Percentiles rank a stretch among this genome's conserved stretches.
Evolutionary conservation across 768 basidiomycete genomes (phyloP).

Genomic region (Harrya chromipes): DNA sequence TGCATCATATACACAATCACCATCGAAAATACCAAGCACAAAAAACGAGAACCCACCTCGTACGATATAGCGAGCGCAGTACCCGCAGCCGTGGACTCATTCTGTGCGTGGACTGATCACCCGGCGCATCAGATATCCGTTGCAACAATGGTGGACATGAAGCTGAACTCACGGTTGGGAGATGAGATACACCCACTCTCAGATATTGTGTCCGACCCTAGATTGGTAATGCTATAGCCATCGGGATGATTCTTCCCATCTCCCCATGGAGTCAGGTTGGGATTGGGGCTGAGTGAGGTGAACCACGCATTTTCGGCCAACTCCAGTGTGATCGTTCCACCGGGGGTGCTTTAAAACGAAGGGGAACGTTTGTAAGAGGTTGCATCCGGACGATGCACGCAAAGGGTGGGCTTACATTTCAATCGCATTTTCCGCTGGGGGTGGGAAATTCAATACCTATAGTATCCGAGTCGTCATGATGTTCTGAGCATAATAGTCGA

Average conservation of each 20-base stretch:
- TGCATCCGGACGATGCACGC: background rate
- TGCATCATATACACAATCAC: too few relatives aligned
- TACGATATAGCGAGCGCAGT: constrained; percentile 11
- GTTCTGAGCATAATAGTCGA: background rate
- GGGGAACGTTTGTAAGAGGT: background rate
- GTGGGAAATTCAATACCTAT: constrained; percentile 3
- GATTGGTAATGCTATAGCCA: background rate
- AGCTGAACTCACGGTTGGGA: constrained; percentile 15
- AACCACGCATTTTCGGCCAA: constrained; percentile 2
- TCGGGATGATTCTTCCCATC: too few relatives aligned
- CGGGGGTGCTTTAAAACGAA: constrained; percentile 3
- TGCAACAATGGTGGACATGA: background rate
- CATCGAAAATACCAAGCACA: background rate
- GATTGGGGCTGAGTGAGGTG: background rate
- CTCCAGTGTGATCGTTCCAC: background rate
- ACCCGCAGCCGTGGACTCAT: constrained; percentile 7
- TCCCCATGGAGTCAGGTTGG: too few relatives aligned
- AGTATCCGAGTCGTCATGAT: background rate
- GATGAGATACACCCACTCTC: background rate
- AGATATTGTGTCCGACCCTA: too few relatives aligned
- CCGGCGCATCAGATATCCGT: background rate
- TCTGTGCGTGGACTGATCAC: constrained; percentile 13
- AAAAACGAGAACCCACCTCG: constrained; percentile 6
- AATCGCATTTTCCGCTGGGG: background rate
- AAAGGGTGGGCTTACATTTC: constrained; percentile 6